Evolutionary conservation across 73 alveolate genomes (phyloP).

Genomic region (Symbiodinium pilosum): DNA sequence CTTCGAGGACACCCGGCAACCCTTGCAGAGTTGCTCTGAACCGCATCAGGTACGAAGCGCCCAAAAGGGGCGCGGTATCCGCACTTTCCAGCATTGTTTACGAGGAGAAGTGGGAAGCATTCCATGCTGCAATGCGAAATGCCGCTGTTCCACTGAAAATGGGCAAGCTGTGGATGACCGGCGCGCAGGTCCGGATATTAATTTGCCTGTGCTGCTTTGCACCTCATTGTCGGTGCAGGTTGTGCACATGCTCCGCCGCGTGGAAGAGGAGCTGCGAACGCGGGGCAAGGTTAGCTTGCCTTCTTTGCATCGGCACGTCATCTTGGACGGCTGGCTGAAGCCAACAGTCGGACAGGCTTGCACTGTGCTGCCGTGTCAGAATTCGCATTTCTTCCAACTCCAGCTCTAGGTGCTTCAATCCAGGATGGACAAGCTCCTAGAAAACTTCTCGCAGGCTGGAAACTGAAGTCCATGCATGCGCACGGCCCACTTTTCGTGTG

Average conservation of each 20-base stretch:
- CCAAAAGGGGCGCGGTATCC: too few relatives aligned
- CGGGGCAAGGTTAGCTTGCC: slow-evolving; percentile 94
- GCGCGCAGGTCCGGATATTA: slow-evolving; percentile 45
- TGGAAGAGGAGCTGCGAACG: slow-evolving; percentile 68
- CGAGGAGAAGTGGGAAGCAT: slow-evolving; percentile 67
- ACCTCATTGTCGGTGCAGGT: slow-evolving; percentile 8
- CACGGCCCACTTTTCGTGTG: neutral
- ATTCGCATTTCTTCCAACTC: neutral
- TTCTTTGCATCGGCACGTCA: slow-evolving; percentile 85
- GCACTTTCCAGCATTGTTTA: neutral
- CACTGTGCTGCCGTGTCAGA: neutral
- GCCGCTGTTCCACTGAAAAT: slow-evolving; percentile 73
- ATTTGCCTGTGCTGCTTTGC: too few relatives aligned
- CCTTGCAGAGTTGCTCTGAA: neutral
- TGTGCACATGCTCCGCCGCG: slow-evolving; percentile 61
- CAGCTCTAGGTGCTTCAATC: slow-evolving; percentile 47
- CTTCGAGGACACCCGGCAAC: neutral
- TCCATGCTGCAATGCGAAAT: slow-evolving; percentile 55
- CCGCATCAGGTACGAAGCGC: too few relatives aligned
- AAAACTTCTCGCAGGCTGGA: slow-evolving; percentile 50
- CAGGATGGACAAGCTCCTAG: slow-evolving; percentile 86
- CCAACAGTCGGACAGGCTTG: slow-evolving; percentile 78
- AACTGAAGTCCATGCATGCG: neutral
- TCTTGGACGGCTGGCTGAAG: slow-evolving; percentile 88
- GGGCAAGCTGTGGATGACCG: slow-evolving; percentile 95